A percentile compares a stretch with the other conserved stretches of the same genome.
These are phyloP conservation scores for Aspergillus sclerotioniger DNA, from an alignment of 495 filamentous ascomycete genomes.

Conservation along the genomic window DNA sequence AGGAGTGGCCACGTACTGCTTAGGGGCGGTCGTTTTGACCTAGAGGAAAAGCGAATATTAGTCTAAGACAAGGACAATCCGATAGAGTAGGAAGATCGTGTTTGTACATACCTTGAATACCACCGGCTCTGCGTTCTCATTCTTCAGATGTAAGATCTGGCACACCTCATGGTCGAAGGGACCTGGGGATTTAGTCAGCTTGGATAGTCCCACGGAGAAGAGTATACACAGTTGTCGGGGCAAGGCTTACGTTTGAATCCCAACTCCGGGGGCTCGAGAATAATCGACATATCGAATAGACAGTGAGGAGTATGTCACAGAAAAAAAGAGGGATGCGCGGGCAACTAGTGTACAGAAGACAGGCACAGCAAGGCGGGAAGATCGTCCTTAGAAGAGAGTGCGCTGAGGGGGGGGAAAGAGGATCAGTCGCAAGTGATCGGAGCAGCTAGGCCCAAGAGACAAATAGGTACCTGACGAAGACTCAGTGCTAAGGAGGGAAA, in stretches of 20 bases:
- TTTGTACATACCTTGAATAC: constrained; percentile 82
- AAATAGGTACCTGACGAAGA: constrained; percentile 8
- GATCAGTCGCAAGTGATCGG: constrained; percentile 21
- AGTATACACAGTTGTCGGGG: constrained; percentile 16
- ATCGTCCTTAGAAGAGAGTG: constrained; percentile 12
- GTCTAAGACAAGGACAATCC: constrained; percentile 14
- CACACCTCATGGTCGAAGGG: constrained; percentile 91
- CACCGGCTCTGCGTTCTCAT: constrained; percentile 73
- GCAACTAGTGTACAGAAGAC: background rate
- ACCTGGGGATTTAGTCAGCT: constrained; percentile 49
- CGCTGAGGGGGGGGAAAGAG: constrained; percentile 15
- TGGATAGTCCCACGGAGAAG: background rate
- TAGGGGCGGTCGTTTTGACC: constrained; percentile 99
- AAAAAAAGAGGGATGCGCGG: constrained; percentile 3
- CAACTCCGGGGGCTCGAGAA: constrained; percentile 87
- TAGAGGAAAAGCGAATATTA: constrained; percentile 34
- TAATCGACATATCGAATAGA: constrained; percentile 75
- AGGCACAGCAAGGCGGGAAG: constrained; percentile 18
- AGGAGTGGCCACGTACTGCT: constrained; percentile 69
- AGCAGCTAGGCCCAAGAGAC: constrained; percentile 11
- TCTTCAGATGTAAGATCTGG: constrained; percentile 76
- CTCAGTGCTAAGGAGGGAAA: background rate
- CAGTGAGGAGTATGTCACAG: constrained; percentile 2
- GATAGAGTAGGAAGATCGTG: background rate
- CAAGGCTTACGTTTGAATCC: constrained; percentile 78